phyloP scores from a whole-genome alignment of 1,284 basidiomycete species.

The Coniferiporia weirii region DNA sequence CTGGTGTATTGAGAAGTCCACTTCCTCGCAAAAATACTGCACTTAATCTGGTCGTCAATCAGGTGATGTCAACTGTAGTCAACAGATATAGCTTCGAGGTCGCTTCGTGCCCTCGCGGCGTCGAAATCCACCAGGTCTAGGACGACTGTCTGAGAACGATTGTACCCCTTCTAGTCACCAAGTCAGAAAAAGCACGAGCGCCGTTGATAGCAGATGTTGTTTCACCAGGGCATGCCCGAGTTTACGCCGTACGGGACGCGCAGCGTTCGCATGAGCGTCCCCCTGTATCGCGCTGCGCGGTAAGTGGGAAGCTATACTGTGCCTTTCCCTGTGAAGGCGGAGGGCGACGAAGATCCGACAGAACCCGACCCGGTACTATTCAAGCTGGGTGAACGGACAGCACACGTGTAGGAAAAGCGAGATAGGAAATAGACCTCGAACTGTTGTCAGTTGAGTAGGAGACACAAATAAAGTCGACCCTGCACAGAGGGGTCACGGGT shows the following conservation, averaged over 20 bases:
- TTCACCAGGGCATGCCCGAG: constrained; percentile 13
- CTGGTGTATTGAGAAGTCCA: background rate
- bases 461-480: background rate
- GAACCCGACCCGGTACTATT: background rate
- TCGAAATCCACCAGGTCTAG: background rate
- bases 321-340: background rate
- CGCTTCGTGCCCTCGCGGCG: background rate
- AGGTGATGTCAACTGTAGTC: background rate
- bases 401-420: background rate
- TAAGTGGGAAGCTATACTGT: background rate
- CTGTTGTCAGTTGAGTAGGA: background rate
- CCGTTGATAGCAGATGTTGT: background rate
- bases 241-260: constrained; percentile 1
- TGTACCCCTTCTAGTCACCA: constrained; percentile 1
- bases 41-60: constrained; percentile 6
- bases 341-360: background rate
- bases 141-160: constrained; percentile 4
- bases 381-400: background rate
- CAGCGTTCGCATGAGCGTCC: no score
- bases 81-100: constrained; percentile 8
- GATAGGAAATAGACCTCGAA: background rate
- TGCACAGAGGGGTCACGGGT: constrained; percentile 10
- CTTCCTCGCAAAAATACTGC: background rate
- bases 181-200: background rate
- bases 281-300: no score